phyloP scores from a whole-genome alignment of 495 filamentous ascomycete species.

The Podospora pseudocomata region DNA sequence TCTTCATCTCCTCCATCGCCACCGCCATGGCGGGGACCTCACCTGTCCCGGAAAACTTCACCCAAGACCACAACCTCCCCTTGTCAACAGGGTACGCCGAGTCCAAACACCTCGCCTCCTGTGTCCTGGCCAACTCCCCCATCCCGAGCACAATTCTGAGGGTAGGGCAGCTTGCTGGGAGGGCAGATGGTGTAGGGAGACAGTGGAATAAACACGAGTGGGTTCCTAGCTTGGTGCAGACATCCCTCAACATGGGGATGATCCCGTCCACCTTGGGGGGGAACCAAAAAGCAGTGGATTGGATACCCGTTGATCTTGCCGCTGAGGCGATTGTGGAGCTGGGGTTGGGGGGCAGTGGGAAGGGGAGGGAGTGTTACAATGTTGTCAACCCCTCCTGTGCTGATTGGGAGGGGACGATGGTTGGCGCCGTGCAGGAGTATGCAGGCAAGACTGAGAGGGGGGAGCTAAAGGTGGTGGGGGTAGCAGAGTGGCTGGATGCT shows the following conservation, averaged over 20 bases:
- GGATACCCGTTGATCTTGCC: constrained; percentile 3
- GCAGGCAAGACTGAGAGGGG: background rate
- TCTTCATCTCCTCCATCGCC: constrained; percentile 48
- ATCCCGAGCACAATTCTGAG: background rate
- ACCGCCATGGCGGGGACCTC: constrained; percentile 22
- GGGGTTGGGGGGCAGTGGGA: background rate
- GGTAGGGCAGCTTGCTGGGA: constrained; percentile 7
- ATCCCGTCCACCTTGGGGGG: background rate
- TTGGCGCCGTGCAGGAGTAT: background rate
- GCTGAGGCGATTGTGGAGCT: background rate
- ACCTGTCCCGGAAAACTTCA: background rate
- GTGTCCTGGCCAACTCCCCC: background rate
- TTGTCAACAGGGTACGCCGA: background rate
- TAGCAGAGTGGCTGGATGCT: background rate
- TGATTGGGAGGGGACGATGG: background rate
- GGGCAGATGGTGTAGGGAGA: background rate
- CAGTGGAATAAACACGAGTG: constrained; percentile 5
- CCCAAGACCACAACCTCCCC: background rate
- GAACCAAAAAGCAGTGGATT: background rate
- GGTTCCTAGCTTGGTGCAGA: background rate
- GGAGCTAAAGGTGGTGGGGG: background rate
- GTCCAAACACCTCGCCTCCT: background rate
- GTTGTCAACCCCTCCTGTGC: background rate
- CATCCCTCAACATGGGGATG: background rate
- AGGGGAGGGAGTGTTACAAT: background rate